Evolutionary conservation across 768 basidiomycete genomes (phyloP).

Genomic region (Calocybe gangraenosa): DNA sequence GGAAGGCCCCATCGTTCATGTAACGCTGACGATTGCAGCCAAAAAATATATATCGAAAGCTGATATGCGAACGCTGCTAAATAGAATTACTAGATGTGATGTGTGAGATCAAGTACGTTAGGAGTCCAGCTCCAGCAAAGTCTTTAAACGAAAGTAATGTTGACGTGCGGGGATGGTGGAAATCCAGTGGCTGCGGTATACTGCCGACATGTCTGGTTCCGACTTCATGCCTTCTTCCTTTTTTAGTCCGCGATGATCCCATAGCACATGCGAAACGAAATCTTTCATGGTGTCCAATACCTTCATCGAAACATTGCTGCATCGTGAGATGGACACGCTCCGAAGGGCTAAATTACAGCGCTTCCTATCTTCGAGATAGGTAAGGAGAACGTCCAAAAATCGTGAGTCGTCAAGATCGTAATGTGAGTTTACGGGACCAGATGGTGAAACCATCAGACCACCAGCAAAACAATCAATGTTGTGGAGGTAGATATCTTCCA

Average conservation of each 20-base stretch:
- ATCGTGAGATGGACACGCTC: slow-evolving; percentile 32
- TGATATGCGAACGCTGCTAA: too few species aligned
- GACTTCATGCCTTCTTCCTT: slow-evolving; percentile 22
- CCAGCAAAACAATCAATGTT: slow-evolving; percentile 35
- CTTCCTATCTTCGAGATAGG: slow-evolving; percentile 26
- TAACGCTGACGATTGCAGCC: too few species aligned
- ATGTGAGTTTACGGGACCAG: slow-evolving; percentile 27
- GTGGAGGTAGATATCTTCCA: slow-evolving; percentile 35
- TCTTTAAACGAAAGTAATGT: slow-evolving; percentile 31
- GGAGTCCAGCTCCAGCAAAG: slow-evolving; percentile 25
- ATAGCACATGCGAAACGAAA: slow-evolving; percentile 27
- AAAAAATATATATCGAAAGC: too few species aligned
- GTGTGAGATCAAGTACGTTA: too few species aligned
- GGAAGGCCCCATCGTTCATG: too few species aligned
- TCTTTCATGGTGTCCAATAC: slow-evolving; percentile 22
- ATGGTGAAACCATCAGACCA: slow-evolving; percentile 34
- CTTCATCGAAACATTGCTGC: slow-evolving; percentile 23
- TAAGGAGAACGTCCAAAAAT: slow-evolving; percentile 34
- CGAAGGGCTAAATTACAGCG: slow-evolving; percentile 24
- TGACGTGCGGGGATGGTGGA: slow-evolving; percentile 14
- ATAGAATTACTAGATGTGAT: too few species aligned
- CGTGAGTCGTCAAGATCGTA: slow-evolving; percentile 36
- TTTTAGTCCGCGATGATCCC: slow-evolving; percentile 26
- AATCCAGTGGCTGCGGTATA: slow-evolving; percentile 25
- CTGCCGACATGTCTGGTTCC: slow-evolving; percentile 18